Percentiles rank a stretch among this genome's conserved stretches.
These are phyloP conservation scores for Lactuca saligna DNA, from an alignment of 129 eudicot genomes.

Conservation along the genomic window DNA sequence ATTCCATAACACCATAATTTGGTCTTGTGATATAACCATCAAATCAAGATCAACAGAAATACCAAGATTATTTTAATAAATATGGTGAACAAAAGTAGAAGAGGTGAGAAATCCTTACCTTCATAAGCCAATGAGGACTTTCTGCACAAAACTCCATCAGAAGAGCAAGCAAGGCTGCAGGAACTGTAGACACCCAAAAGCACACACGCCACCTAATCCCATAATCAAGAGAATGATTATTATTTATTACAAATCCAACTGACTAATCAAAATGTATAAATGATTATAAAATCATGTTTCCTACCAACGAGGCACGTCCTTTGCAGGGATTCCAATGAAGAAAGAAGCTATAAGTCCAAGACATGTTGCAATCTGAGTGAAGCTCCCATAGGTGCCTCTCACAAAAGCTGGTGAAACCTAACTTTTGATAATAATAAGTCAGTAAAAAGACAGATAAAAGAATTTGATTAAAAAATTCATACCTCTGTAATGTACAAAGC, in stretches of 20 bases:
- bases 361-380: slow-evolving; percentile 86
- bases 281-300: slow-evolving; percentile 26
- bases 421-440: slow-evolving; percentile 27
- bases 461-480: slow-evolving; percentile 9
- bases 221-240: slow-evolving; percentile 14
- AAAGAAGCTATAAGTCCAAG: slow-evolving; percentile 80
- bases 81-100: neutral
- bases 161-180: slow-evolving; percentile 72
- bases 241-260: neutral
- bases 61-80: slow-evolving; percentile 12
- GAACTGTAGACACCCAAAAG: slow-evolving; percentile 80
- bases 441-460: slow-evolving; percentile 12
- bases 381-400: slow-evolving; percentile 92
- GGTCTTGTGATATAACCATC: no score
- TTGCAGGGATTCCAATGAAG: slow-evolving; percentile 81
- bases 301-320: slow-evolving; percentile 71
- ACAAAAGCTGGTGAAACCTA: slow-evolving; percentile 89
- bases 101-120: slow-evolving; percentile 41
- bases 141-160: slow-evolving; percentile 83
- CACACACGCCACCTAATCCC: slow-evolving; percentile 81
- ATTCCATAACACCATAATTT: no score
- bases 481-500: slow-evolving; percentile 94
- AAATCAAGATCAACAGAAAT: no score
- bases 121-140: slow-evolving; percentile 94
- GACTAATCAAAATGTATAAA: slow-evolving; percentile 6